These are phyloP conservation scores for Metarhizium humberi DNA, from an alignment of 2,329 filamentous ascomycete species.

Conservation along the genomic window DNA sequence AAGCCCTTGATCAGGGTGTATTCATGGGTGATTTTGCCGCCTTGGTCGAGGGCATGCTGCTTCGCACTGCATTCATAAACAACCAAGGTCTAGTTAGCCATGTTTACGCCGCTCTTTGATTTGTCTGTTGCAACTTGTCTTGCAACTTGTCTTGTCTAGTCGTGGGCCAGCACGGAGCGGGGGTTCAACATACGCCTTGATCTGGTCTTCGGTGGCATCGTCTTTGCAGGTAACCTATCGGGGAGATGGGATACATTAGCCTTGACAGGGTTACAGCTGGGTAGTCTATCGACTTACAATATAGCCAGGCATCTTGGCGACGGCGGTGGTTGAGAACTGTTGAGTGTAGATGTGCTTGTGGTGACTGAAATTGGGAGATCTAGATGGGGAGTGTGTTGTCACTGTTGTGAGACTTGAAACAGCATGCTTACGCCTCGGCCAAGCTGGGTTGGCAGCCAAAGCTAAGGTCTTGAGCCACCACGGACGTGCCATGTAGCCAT, in stretches of 20 bases:
- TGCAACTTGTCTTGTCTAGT: no score
- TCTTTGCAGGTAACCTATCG: conserved; percentile 70
- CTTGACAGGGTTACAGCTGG: neutral
- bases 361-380: conserved; percentile 3
- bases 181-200: conserved; percentile 48
- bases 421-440: neutral
- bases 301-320: conserved; percentile 43
- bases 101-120: neutral
- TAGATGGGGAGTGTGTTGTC: conserved; percentile 1
- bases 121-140: no score
- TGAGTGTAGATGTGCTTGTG: neutral
- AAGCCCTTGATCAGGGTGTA: conserved; percentile 88
- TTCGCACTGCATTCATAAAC: conserved; percentile 50
- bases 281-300: conserved; percentile 30
- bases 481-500: neutral
- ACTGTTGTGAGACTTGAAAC: conserved; percentile 1
- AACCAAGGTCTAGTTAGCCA: neutral
- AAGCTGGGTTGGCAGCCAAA: neutral
- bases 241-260: conserved; percentile 8
- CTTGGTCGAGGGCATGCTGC: conserved; percentile 62
- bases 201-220: conserved; percentile 54
- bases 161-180: no score
- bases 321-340: conserved; percentile 4
- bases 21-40: conserved; percentile 76
- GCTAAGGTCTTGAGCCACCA: neutral